Conservation (phyloP, 2,329 filamentous ascomycete species). For the Nothopassalora personata region DNA sequence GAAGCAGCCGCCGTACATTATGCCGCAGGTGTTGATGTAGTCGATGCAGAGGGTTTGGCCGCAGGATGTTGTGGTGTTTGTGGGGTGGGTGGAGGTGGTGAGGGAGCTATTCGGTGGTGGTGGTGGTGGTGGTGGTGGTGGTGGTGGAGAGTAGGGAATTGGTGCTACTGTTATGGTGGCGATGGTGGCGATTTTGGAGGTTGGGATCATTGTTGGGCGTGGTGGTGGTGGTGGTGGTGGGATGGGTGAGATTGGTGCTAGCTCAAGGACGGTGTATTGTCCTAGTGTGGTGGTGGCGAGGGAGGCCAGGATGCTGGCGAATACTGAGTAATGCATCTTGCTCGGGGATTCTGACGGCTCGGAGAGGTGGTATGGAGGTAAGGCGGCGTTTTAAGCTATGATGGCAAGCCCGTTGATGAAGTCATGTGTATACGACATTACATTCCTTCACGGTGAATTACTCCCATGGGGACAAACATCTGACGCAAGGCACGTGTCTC, state of each 20-base stretch:
- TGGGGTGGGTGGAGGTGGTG: background rate
- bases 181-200: background rate
- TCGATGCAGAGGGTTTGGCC: slow-evolving; percentile 19
- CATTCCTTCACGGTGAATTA: background rate
- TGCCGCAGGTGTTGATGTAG: slow-evolving; percentile 23
- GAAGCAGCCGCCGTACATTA: slow-evolving; percentile 24
- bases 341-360: background rate
- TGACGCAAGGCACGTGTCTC: background rate
- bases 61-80: background rate
- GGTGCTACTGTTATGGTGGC: background rate
- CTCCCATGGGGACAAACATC: too few species aligned
- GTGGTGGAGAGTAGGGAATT: background rate
- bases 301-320: background rate
- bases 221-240: too few species aligned
- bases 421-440: background rate
- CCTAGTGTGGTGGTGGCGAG: background rate
- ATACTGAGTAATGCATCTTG: background rate
- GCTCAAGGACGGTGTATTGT: background rate
- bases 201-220: background rate
- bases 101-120: too few species aligned
- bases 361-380: background rate
- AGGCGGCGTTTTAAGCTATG: background rate
- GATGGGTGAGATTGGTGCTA: background rate
- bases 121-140: background rate
- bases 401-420: background rate